phyloP scores from a whole-genome alignment of 768 basidiomycete species.

The Udeniomyces megalosporus region DNA sequence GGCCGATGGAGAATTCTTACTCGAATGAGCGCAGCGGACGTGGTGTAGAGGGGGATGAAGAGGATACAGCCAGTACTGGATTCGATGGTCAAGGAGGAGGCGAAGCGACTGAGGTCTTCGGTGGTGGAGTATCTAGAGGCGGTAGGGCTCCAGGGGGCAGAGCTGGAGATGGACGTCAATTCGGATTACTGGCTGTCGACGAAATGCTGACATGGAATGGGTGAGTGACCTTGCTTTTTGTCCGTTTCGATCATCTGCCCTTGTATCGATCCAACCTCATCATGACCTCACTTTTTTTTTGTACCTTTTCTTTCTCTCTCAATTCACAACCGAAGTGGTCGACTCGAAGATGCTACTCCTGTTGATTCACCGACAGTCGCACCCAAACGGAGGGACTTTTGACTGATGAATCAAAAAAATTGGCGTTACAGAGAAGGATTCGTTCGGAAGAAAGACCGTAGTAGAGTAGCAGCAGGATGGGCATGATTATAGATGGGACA shows the following conservation, averaged over 20 bases:
- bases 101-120: neutral
- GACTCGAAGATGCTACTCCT: no score
- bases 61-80: neutral
- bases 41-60: neutral
- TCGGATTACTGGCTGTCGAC: neutral
- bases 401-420: no score
- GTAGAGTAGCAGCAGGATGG: no score
- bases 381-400: neutral
- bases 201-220: conserved; percentile 15
- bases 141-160: neutral
- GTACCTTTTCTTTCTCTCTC: neutral
- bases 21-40: no score
- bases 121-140: neutral
- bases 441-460: no score
- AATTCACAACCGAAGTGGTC: neutral
- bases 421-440: no score
- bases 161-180: neutral
- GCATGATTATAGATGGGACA: no score
- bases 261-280: no score
- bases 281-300: neutral
- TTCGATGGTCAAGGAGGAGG: neutral
- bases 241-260: no score
- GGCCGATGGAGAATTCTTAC: no score
- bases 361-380: no score
- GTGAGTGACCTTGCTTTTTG: no score